Conservation (phyloP, 1,284 basidiomycete species). For the Tylopilus sp. region DNA sequence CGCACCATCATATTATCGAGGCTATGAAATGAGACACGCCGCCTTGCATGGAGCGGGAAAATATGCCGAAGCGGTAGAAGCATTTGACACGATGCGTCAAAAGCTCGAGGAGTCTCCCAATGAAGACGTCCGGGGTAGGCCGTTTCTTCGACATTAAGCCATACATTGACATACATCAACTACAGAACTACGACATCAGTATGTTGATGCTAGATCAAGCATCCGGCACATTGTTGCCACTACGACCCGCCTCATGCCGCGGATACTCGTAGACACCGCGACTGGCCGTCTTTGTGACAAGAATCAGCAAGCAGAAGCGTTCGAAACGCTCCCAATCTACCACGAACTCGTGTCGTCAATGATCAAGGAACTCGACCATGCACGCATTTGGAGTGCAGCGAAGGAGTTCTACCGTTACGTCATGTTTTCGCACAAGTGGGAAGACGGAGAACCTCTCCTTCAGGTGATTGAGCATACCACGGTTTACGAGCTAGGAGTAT, state of each 20-base stretch:
- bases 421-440: constrained; percentile 20
- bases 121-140: background rate
- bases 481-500: constrained; percentile 5
- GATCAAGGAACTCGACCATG: background rate
- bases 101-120: background rate
- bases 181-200: background rate
- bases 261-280: background rate
- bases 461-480: constrained; percentile 9
- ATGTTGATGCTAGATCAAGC: background rate
- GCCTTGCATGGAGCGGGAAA: background rate
- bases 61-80: background rate
- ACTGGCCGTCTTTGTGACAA: constrained; percentile 1
- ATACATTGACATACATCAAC: background rate
- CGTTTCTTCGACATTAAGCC: background rate
- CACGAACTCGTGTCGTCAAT: constrained; percentile 4
- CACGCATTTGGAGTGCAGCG: background rate
- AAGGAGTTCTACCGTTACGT: constrained; percentile 15
- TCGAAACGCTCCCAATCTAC: background rate
- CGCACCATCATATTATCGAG: background rate
- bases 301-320: background rate
- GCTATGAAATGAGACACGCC: constrained; percentile 1
- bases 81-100: background rate
- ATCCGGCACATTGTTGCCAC: background rate
- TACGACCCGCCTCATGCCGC: background rate
- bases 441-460: constrained; percentile 5